Evolutionary conservation across 2,329 filamentous ascomycete species (phyloP).

Genomic region (Whalleya microplaca): DNA sequence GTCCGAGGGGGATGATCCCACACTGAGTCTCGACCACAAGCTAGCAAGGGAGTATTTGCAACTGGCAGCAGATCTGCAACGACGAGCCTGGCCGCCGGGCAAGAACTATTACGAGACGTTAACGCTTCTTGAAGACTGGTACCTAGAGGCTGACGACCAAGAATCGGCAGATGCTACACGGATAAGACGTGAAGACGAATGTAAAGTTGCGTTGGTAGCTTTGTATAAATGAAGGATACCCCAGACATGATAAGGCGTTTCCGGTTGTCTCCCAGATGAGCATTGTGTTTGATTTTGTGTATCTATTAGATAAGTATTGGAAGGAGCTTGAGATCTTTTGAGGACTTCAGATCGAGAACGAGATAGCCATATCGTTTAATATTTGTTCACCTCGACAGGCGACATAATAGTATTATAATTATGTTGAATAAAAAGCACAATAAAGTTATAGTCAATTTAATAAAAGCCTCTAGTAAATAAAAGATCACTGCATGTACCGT

Average conservation of each 20-base stretch:
- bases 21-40: constrained; percentile 24
- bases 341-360: too few species aligned
- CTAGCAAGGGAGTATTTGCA: constrained; percentile 29
- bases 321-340: too few species aligned
- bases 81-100: constrained; percentile 27
- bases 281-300: neutral
- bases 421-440: too few species aligned
- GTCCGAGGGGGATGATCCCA: constrained; percentile 14
- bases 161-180: constrained; percentile 24
- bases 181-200: constrained; percentile 27
- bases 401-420: too few species aligned
- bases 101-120: constrained; percentile 36
- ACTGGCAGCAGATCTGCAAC: constrained; percentile 30
- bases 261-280: neutral
- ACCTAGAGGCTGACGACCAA: constrained; percentile 29
- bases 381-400: too few species aligned
- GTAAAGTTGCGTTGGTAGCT: constrained; percentile 21
- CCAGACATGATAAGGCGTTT: constrained; percentile 7
- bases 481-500: too few species aligned
- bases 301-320: neutral
- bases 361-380: too few species aligned
- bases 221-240: constrained; percentile 15
- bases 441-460: too few species aligned
- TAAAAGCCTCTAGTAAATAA: too few species aligned
- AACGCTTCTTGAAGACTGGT: constrained; percentile 30